Base-by-base conservation (phyloP, 441 rosid species). In the Rhodomyrtus psidioides region DNA sequence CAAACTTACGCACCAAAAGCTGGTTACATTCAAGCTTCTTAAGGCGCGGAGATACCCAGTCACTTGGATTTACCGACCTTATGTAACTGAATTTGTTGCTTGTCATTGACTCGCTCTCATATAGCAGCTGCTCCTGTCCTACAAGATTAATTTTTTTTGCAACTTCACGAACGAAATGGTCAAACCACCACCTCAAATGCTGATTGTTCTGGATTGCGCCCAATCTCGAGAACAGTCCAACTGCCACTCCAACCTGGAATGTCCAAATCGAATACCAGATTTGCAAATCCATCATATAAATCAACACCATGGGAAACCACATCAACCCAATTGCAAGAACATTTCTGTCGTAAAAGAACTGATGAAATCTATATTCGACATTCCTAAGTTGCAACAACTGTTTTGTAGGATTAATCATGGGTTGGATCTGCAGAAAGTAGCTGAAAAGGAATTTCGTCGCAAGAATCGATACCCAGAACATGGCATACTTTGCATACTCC, bases 261-360 rank as follows among this genome's bases (percentile, higher is more conserved):
- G 99, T 95, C 88, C 93, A 95, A 76, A 96, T 95, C 2, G 97
- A 88, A 58, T 96, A 95, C 97, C 98, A 95, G 85, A 94, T 95
- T 92, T 94, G 98, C 91, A 96, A 88, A 91, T 94, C 98, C 99
- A 96, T 94, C 87, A 94, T 86, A 87, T 96, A 96, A 86, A 95
- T 94, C 87, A 92, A 89, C 85, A 95, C 91, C 88, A 96, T 94
- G 16, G 98, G 99, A 87, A 92, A 85, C 99, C 99, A 96, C 89
- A 96, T 83, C 57, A 93, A 86, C 70, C 89, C 93, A 19, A 95
- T 96, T 74, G 99, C 94, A 89, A 96, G 89, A 86, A 92, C 91
- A 83, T 93, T 94, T 91, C 97, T 90, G 84, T 89, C 21, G 54
- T 60, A 54, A 65, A 88, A 91, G 84, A 92, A 85, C 87, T 90